Base-by-base conservation (phyloP, 2,329 filamentous ascomycete genomes). In the Arthrobotrys entomopaga region DNA sequence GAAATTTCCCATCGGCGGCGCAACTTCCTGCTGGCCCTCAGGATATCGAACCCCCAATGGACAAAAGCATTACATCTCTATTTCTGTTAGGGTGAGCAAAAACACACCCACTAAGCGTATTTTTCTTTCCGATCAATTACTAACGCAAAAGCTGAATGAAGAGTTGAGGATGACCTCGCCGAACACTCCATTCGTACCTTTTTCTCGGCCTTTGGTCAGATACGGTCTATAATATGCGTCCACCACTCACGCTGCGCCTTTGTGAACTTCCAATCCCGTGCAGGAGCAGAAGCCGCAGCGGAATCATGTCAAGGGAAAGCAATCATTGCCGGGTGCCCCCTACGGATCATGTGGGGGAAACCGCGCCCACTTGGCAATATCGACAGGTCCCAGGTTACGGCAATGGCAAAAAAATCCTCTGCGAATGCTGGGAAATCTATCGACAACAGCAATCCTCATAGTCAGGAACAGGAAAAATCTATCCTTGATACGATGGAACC, bases 241-340 rank as follows among this genome's bases (percentile, higher is more conserved):
- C 95, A 99, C 83, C 93, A 96, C 84, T 94, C 94, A 15, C 95
- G 98, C 80, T 98, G 93, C 81, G 95, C 95, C 0, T 99, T 98
- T 80, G 85, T 99, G 82, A 99, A 99, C 83, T 99, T 92, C 81
- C 89, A 93, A 78, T 91, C 90, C 2, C 87, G 95, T 67, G 88
- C 92, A 75, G 90, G 87, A 0, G 95, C 96, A 0, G 95, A 99
- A 82, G 89, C 87, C 70, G 96, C 96, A 0, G 92, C 95, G 0
- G 88, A 88, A 38, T 88, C 91, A 19, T 94, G 92, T 78, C 90
- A 97, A 81, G 95, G 96, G 4, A 91, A 90, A 75, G 92, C 93
- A 0, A 88, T 98, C 5, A 91, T 99, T 78, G 89, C 93, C 40
- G 95, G 95, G 2, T 97, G 94, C 78, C 95, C 95, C 0, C 82